These are phyloP conservation scores for Discostella stelligeroides DNA, from an alignment of 108 stramenopile species.

Conservation along the genomic window DNA sequence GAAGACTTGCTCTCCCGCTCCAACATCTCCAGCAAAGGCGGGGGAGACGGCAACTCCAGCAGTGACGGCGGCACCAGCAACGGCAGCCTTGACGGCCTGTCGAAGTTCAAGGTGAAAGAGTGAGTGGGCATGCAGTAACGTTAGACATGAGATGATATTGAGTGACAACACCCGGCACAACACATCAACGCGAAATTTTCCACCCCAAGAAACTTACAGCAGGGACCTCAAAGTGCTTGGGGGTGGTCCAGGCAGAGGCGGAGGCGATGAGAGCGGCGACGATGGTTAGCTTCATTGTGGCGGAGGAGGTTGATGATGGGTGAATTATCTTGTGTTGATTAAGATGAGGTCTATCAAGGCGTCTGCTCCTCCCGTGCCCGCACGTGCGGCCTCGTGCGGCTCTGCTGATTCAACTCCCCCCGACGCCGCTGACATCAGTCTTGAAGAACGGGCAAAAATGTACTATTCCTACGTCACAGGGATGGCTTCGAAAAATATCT, in stretches of 20 bases:
- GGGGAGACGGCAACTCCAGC: conserved; percentile 69
- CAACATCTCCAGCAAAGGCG: conserved; percentile 87
- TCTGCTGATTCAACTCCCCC: too few relatives aligned
- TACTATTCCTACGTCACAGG: conserved; percentile 6
- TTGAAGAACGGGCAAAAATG: not conserved
- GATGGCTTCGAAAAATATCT: too few relatives aligned
- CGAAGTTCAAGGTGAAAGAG: not conserved
- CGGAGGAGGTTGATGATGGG: not conserved
- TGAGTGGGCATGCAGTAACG: not conserved
- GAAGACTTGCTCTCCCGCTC: conserved; percentile 87
- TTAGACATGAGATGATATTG: conserved; percentile 10
- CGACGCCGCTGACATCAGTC: conserved; percentile 4
- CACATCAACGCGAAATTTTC: not conserved
- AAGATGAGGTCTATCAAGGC: not conserved
- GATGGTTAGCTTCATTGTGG: conserved; percentile 83
- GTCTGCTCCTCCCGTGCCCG: not conserved
- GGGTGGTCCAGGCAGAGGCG: conserved; percentile 73
- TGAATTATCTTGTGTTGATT: too few relatives aligned
- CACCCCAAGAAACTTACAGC: conserved; percentile 50
- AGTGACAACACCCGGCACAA: not conserved
- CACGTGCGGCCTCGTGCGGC: not conserved
- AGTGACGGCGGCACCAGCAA: conserved; percentile 68
- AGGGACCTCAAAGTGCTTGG: conserved; percentile 36
- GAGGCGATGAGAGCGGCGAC: conserved; percentile 75
- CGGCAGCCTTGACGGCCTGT: conserved; percentile 62